Evolutionary conservation across 352 stramenopile species (phyloP).

Genomic region (Phytophthora pluvialis): DNA sequence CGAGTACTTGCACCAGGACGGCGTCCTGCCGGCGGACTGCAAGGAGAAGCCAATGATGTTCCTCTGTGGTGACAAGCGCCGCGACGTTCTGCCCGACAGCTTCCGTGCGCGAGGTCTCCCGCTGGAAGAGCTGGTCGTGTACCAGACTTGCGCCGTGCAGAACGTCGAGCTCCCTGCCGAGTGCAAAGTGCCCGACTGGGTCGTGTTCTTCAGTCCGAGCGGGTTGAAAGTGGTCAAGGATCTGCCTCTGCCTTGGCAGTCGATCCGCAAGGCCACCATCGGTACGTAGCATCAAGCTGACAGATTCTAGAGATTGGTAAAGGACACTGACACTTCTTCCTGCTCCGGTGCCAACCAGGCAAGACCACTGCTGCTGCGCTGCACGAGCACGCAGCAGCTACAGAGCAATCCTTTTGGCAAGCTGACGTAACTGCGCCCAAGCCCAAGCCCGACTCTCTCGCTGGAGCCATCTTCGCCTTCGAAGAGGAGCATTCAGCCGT

Average conservation of each 20-base stretch:
- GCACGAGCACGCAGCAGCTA: slow-evolving; percentile 48
- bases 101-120: slow-evolving; percentile 53
- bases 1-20: slow-evolving; percentile 50
- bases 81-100: slow-evolving; percentile 65
- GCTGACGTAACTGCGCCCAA: slow-evolving; percentile 59
- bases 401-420: slow-evolving; percentile 47
- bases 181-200: slow-evolving; percentile 57
- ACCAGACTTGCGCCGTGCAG: slow-evolving; percentile 58
- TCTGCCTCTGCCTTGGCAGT: slow-evolving; percentile 52
- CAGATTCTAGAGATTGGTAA: neutral
- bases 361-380: slow-evolving; percentile 75
- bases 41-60: slow-evolving; percentile 70
- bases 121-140: slow-evolving; percentile 73
- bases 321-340: slow-evolving; percentile 9
- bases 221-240: slow-evolving; percentile 65
- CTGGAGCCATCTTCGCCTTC: slow-evolving; percentile 55
- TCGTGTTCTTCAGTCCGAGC: slow-evolving; percentile 86
- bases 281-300: slow-evolving; percentile 40
- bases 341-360: slow-evolving; percentile 34
- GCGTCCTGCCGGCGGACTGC: slow-evolving; percentile 40
- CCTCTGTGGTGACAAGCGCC: slow-evolving; percentile 77
- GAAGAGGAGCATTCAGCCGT: slow-evolving; percentile 31
- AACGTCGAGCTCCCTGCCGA: slow-evolving; percentile 49
- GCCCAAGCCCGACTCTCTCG: slow-evolving; percentile 62
- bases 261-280: slow-evolving; percentile 78